phyloP scores from a whole-genome alignment of 2,329 filamentous ascomycete genomes.

The Ceratocystis cubensis region DNA sequence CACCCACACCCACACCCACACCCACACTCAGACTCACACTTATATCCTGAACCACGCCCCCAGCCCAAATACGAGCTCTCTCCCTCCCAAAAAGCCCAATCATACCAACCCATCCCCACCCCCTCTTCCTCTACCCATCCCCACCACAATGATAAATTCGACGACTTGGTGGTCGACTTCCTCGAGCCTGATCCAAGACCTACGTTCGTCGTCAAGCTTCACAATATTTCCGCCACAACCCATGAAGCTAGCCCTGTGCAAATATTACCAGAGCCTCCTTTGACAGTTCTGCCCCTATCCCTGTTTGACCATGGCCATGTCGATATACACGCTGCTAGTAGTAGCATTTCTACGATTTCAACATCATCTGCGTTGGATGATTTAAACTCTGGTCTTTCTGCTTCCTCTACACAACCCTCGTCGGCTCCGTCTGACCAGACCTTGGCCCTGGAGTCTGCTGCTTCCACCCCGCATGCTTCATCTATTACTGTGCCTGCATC shows the following conservation, averaged over 20 bases:
- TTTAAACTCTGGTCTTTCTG: slow-evolving; percentile 15
- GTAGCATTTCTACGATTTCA: slow-evolving; percentile 13
- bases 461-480: background rate
- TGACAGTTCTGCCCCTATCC: background rate
- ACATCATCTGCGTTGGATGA: slow-evolving; percentile 15
- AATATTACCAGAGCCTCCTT: background rate
- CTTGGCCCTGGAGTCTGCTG: background rate
- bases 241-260: background rate
- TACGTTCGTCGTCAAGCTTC: slow-evolving; percentile 28
- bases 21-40: background rate
- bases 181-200: slow-evolving; percentile 33
- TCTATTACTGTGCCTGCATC: background rate
- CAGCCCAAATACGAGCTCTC: background rate
- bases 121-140: background rate
- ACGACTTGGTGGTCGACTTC: slow-evolving; percentile 28
- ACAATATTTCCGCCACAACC: background rate
- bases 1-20: background rate
- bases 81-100: background rate
- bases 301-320: slow-evolving; percentile 9
- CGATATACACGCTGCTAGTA: background rate
- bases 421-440: slow-evolving; percentile 1
- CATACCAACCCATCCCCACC: background rate
- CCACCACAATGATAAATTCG: background rate
- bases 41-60: background rate
- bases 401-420: slow-evolving; percentile 13